Evolutionary conservation across 1,284 basidiomycete genomes (phyloP).

Genomic region (Taiwanofungus camphoratus): DNA sequence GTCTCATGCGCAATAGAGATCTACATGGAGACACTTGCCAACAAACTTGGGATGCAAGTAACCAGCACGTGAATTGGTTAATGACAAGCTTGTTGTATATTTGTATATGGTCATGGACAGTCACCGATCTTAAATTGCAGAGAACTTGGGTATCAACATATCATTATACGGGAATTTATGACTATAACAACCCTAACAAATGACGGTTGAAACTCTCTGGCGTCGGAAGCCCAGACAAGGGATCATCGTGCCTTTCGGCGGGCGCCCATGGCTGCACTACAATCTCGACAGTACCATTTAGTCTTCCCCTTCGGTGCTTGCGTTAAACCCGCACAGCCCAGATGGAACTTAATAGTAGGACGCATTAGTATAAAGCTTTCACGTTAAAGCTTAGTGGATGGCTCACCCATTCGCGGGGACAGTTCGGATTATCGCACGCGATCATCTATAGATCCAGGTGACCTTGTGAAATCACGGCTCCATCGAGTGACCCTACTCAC

Average conservation of each 20-base stretch:
- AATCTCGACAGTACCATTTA: conserved; percentile 71
- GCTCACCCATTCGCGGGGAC: conserved; percentile 73
- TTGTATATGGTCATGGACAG: neutral
- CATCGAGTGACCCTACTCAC: conserved; percentile 34
- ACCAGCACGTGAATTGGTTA: conserved; percentile 19
- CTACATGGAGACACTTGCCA: conserved; percentile 77
- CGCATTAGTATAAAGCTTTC: neutral
- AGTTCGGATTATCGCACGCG: conserved; percentile 67
- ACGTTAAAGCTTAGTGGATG: neutral
- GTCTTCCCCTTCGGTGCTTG: conserved; percentile 47
- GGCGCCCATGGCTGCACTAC: conserved; percentile 23
- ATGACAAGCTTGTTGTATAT: neutral
- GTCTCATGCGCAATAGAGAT: conserved; percentile 42
- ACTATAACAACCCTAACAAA: too few species aligned
- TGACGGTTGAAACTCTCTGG: too few species aligned
- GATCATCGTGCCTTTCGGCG: too few species aligned
- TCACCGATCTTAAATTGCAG: too few species aligned
- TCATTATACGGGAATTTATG: too few species aligned
- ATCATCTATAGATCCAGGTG: conserved; percentile 60
- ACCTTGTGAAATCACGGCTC: conserved; percentile 8
- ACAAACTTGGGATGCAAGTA: conserved; percentile 43
- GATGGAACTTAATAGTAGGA: conserved; percentile 57
- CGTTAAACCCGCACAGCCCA: conserved; percentile 61
- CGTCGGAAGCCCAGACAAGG: too few species aligned
- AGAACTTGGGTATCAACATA: too few species aligned